Percentiles rank a stretch among this genome's conserved stretches.
Evolutionary conservation across 805 yeast species (phyloP).

Genomic region (Wickerhamiella allomyrinae): DNA sequence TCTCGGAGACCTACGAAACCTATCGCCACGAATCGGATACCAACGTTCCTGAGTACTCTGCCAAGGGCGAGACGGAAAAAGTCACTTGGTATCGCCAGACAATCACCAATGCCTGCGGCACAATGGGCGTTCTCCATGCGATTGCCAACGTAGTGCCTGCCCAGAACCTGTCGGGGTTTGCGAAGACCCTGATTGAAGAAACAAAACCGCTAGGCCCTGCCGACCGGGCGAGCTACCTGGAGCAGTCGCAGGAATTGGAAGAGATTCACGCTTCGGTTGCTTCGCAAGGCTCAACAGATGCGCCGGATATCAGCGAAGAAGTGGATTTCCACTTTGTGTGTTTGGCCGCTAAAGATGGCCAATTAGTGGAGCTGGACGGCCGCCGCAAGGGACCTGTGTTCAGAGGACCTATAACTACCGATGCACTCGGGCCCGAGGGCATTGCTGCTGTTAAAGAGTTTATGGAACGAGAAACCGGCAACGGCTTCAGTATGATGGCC

Average conservation of each 20-base stretch:
- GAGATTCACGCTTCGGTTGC: slow-evolving; percentile 28
- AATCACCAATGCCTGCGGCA: slow-evolving; percentile 81
- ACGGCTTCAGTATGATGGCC: slow-evolving; percentile 64
- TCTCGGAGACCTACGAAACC: slow-evolving; percentile 46
- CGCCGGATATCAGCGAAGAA: slow-evolving; percentile 30
- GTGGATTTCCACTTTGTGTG: slow-evolving; percentile 66
- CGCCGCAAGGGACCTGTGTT: slow-evolving; percentile 63
- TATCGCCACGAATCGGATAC: slow-evolving; percentile 32
- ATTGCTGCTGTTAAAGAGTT: slow-evolving; percentile 48
- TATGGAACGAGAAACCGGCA: slow-evolving; percentile 32
- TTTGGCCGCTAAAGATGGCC: slow-evolving; percentile 36
- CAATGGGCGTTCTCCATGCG: slow-evolving; percentile 72
- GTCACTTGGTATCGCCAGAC: slow-evolving; percentile 76
- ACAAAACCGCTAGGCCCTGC: slow-evolving; percentile 18
- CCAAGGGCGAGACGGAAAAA: slow-evolving; percentile 18
- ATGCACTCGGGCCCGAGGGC: slow-evolving; percentile 40
- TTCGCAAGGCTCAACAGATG: slow-evolving; percentile 25
- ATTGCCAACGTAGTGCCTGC: slow-evolving; percentile 27
- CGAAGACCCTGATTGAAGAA: slow-evolving; percentile 19
- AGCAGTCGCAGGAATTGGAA: slow-evolving; percentile 29
- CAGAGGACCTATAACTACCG: slow-evolving; percentile 32
- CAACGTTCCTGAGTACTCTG: slow-evolving; percentile 18
- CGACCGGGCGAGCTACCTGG: slow-evolving; percentile 33
- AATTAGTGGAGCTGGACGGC: slow-evolving; percentile 80
- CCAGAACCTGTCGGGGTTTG: slow-evolving; percentile 19